Base-by-base conservation (phyloP, 2,329 filamentous ascomycete genomes). In the Ceratocystis colombiana region DNA sequence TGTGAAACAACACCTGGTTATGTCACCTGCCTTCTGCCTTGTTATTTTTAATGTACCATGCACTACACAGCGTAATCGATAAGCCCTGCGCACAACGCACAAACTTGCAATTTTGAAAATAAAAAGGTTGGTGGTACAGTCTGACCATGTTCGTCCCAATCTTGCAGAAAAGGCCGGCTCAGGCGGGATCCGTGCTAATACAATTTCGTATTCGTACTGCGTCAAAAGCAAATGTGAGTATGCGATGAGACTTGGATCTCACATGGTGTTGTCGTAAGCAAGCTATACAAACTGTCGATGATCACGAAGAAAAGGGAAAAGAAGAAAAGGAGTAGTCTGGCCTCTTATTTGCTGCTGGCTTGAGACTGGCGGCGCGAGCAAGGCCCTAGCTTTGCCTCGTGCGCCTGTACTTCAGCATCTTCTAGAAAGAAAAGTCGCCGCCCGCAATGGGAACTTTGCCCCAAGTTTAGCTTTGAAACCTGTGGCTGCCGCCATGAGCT, bases 61-160 rank as follows among this genome's bases (percentile, higher is more conserved):
- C 30, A 25, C 3, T 33, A 37, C 53, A 33, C 30, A 37, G 5
- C 12, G 12, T 10, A 30, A 63, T 50, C 61, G 61, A 63, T 63
- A 63, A 63, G 61, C 25, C 61, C 44, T 63, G 61, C 22, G 4
- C 20, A 63, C 20, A 63, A 50, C 61, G 61, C 61, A 63, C 61
- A 63, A 63, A 20, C 7, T 25, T 62, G 10, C 25, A 53, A 53
- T 53, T 12, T 20, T 20, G 25, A 17, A 37, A 37, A 59, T 33
- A 55, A 25, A 55, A 55, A 55, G 5, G 25, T 22, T 30, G 25
- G 30, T 59, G 5, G 25, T 33, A 22, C 55, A 30, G 48, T 30
- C 41, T 48, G 4, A 50, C 61, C 41, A 20, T 59, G 12, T 59
- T 30, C 12, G 28, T 59, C 28, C 17, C 55, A 59, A 59, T 37